A percentile compares a stretch with the other conserved stretches of the same genome.
These are phyloP conservation scores for Myriosclerotinia curreyana DNA, from an alignment of 2,329 filamentous ascomycete species.

Conservation along the genomic window DNA sequence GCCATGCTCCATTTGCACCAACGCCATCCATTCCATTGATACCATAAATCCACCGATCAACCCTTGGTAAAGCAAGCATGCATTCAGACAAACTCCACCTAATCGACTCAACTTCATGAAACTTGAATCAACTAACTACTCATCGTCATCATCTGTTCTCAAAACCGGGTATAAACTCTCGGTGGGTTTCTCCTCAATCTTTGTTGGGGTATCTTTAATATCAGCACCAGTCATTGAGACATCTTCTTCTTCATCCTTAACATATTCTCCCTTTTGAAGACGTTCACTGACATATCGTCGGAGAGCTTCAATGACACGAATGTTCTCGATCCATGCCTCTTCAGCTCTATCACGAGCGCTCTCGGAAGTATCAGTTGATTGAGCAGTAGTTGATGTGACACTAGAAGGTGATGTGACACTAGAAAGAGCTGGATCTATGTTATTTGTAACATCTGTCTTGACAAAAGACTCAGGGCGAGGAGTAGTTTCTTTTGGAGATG, in stretches of 20 bases:
- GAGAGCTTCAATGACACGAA: conserved; percentile 61
- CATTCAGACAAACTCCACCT: conserved; percentile 6
- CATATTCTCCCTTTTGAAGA: conserved; percentile 56
- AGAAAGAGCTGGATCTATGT: conserved; percentile 40
- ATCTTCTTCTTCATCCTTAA: conserved; percentile 37
- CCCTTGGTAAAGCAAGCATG: conserved; percentile 5
- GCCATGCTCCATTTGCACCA: background rate
- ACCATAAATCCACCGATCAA: background rate
- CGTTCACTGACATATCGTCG: conserved; percentile 56
- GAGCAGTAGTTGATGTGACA: conserved; percentile 54
- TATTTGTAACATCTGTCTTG: conserved; percentile 39
- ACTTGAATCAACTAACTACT: conserved; percentile 8
- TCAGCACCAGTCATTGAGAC: conserved; percentile 28
- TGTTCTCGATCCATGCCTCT: conserved; percentile 64
- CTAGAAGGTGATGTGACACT: conserved; percentile 53
- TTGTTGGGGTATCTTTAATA: conserved; percentile 9
- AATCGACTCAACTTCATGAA: background rate
- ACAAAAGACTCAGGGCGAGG: conserved; percentile 41
- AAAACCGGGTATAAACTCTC: conserved; percentile 33
- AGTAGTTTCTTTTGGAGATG: conserved; percentile 34
- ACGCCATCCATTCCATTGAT: conserved; percentile 1
- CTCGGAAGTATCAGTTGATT: conserved; percentile 50
- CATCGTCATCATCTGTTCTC: conserved; percentile 28
- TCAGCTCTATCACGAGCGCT: conserved; percentile 57
- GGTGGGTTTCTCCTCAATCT: conserved; percentile 19